Percentiles rank a stretch among this genome's conserved stretches.
phyloP scores from a whole-genome alignment of 2,329 filamentous ascomycete genomes.

The Xylaria sp. region DNA sequence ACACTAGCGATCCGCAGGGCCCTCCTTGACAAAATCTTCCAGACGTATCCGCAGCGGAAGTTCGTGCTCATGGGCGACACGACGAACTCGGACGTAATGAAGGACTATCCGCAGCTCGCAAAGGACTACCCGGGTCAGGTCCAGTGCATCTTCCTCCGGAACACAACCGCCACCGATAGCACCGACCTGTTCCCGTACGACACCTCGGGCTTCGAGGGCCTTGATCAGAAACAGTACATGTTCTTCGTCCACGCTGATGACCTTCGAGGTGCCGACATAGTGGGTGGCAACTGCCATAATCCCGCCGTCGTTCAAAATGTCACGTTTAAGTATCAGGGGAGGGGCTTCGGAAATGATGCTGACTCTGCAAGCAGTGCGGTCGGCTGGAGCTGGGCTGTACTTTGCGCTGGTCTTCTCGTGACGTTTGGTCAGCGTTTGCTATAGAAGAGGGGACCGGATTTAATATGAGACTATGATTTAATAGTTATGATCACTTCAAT shows the following conservation, averaged over 20 bases:
- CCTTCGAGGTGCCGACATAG: constrained; percentile 71
- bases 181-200: constrained; percentile 79
- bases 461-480: constrained; percentile 10
- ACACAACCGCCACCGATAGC: constrained; percentile 75
- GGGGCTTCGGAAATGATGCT: constrained; percentile 56
- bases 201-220: constrained; percentile 73
- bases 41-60: constrained; percentile 78
- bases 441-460: background rate
- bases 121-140: constrained; percentile 76
- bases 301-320: constrained; percentile 72
- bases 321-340: constrained; percentile 73
- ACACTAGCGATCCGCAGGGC: constrained; percentile 76
- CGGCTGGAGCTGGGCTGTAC: constrained; percentile 33
- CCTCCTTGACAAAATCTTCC: constrained; percentile 76
- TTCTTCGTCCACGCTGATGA: constrained; percentile 81
- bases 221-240: constrained; percentile 78
- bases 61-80: constrained; percentile 83
- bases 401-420: constrained; percentile 30
- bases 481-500: constrained; percentile 3
- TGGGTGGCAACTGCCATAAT: constrained; percentile 75
- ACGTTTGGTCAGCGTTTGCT: constrained; percentile 14
- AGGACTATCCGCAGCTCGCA: constrained; percentile 68
- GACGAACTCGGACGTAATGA: constrained; percentile 80
- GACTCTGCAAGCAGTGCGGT: constrained; percentile 39
- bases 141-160: constrained; percentile 80